These are phyloP conservation scores for Sophora flavescens DNA, from an alignment of 306 rosid genomes.

Conservation along the genomic window DNA sequence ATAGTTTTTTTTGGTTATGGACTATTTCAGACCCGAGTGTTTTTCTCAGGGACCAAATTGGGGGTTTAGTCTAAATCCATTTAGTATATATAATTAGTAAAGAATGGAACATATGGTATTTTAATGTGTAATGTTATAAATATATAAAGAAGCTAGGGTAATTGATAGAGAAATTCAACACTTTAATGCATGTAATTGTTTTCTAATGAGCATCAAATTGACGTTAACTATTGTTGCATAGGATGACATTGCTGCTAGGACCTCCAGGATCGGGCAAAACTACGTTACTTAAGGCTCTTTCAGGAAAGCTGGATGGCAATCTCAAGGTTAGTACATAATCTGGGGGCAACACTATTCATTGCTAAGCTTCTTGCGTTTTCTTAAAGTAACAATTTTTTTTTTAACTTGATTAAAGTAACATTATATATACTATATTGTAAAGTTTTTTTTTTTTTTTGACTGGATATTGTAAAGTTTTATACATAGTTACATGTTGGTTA, in stretches of 20 bases:
- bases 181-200: conserved; percentile 48
- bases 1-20: too few species aligned
- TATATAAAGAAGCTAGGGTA: neutral
- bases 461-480: neutral
- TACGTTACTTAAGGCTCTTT: conserved; percentile 79
- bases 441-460: too few species aligned
- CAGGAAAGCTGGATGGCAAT: conserved; percentile 72
- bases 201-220: neutral
- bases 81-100: neutral
- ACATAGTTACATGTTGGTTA: neutral
- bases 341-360: neutral
- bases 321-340: conserved; percentile 57
- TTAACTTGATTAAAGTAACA: too few species aligned
- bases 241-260: conserved; percentile 92
- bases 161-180: conserved; percentile 32
- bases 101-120: neutral
- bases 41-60: too few species aligned
- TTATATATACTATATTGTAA: neutral
- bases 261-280: conserved; percentile 92
- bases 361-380: neutral
- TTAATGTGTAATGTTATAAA: neutral
- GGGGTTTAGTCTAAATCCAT: too few species aligned
- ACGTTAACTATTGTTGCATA: conserved; percentile 29
- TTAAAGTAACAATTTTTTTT: too few species aligned
- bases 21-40: too few species aligned